Evolutionary conservation across 768 basidiomycete species (phyloP), one percentile per base, ranked within the genome.

Genomic region (Agrocybe pediades): DNA sequence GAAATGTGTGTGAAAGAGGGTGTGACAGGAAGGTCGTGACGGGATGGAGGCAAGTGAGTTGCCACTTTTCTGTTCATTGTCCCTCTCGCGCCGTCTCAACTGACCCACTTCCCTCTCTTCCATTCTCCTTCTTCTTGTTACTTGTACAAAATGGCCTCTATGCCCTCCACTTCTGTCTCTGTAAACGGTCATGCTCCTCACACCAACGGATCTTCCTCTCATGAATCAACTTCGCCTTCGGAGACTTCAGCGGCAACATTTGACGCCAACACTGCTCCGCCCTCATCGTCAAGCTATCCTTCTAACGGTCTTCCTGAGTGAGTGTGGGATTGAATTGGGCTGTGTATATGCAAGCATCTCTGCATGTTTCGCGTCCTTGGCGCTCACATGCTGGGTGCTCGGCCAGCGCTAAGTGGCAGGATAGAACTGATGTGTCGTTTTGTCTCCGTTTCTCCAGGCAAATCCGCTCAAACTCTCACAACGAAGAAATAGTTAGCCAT

Each of bases 401-500:
- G 33, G 33, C 33, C 33, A 36, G 33, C 33, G 33, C 33, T 36
- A 3, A 15, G 24, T 40, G 19, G n/a, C 29, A 17, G 19, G 6
- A 25, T n/a, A n/a, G n/a, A 6, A 17, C 24, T 26, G 33, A 46
- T 50, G n/a, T 54, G 55, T n/a, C 55, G 24, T 51, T 51, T 20
- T 39, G 20, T 57, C 58, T 51, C 54, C n/a, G n/a, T n/a, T 53
- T 49, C 47, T 49, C n/a, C 54, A 78, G 77, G 58, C 65, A 75
- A 58, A 77, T 80, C 29, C 85, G 79, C 69, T 81, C 82, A 65
- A 67, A 76, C 55, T 83, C 84, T 62, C 89, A 92, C 71, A 85
- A 91, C 54, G 84, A 90, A 63, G 83, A 86, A 62, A 88, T 91
- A 59, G 80, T 92, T 59, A 81, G 82, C 67, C 87, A 92, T 68